A percentile compares a stretch with the other conserved stretches of the same genome.
These are phyloP conservation scores for Bruguiera gymnorhiza DNA, from an alignment of 345 rosid species.

Conservation along the genomic window DNA sequence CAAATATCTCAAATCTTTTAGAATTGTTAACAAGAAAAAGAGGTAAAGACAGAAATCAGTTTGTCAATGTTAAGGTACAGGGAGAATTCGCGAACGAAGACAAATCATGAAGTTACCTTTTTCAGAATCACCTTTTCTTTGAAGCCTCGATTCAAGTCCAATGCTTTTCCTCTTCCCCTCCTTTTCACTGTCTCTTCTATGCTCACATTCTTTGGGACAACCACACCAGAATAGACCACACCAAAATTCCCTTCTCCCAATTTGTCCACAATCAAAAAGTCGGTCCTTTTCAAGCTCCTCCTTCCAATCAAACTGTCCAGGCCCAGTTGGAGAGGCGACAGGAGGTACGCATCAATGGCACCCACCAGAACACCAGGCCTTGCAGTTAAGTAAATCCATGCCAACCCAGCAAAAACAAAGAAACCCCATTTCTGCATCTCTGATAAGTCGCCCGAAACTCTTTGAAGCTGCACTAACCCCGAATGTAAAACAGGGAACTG, in stretches of 20 bases:
- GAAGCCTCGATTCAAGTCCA: slow-evolving; percentile 38
- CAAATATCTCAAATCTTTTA: no score
- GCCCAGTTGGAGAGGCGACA: slow-evolving; percentile 78
- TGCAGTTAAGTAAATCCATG: slow-evolving; percentile 85
- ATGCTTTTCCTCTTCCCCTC: slow-evolving; percentile 43
- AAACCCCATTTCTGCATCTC: slow-evolving; percentile 66
- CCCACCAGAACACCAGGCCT: slow-evolving; percentile 89
- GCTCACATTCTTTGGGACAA: slow-evolving; percentile 57
- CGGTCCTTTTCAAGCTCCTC: slow-evolving; percentile 63
- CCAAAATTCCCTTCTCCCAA: slow-evolving; percentile 97
- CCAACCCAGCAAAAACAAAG: slow-evolving; percentile 46
- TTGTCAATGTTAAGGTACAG: background rate
- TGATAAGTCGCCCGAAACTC: slow-evolving; percentile 36
- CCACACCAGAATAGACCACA: slow-evolving; percentile 70
- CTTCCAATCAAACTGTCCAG: slow-evolving; percentile 64
- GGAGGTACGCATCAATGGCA: slow-evolving; percentile 83
- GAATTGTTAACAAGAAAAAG: no score
- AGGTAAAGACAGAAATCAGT: background rate
- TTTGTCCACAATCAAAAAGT: slow-evolving; percentile 68
- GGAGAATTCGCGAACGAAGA: background rate
- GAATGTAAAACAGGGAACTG: slow-evolving; percentile 46
- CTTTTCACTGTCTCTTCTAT: slow-evolving; percentile 41
- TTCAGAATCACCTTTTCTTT: slow-evolving; percentile 82
- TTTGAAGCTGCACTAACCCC: slow-evolving; percentile 44
- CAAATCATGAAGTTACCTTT: slow-evolving; percentile 39